These are phyloP conservation scores for Xylaria acuta DNA, from an alignment of 495 filamentous ascomycete species.

Conservation along the genomic window DNA sequence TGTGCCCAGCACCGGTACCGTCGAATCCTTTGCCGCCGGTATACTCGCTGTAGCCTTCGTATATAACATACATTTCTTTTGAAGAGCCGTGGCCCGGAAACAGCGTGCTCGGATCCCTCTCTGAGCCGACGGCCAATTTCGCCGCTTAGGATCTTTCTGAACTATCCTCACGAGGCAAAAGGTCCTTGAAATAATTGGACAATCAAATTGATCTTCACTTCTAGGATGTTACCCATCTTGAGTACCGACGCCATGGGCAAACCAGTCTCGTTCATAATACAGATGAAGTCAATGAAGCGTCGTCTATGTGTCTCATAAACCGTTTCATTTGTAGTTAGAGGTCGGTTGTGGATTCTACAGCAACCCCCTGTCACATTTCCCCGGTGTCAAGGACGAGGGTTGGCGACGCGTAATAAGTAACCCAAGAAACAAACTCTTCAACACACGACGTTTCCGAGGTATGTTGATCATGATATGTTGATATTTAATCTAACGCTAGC, in stretches of 20 bases:
- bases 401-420: not conserved
- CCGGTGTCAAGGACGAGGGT: not conserved
- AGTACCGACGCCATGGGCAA: not conserved
- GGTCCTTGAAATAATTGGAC: not conserved
- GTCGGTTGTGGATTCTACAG: not conserved
- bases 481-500: not conserved
- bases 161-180: not conserved
- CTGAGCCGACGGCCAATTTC: not conserved
- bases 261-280: not conserved
- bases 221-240: not conserved
- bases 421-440: not conserved
- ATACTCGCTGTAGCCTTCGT: slow-evolving; percentile 2
- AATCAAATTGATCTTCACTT: not conserved
- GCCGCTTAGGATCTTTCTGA: not conserved
- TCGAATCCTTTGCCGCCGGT: not conserved
- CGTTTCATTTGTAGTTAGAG: not conserved
- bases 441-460: not conserved
- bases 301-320: not conserved
- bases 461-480: not conserved
- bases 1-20: slow-evolving; percentile 1
- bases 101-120: not conserved
- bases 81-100: not conserved
- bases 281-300: too few relatives aligned
- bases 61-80: not conserved
- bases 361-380: not conserved